Percentiles rank a stretch among this genome's conserved stretches.
Conservation (phyloP, 2,329 filamentous ascomycete genomes). For the Cercospora sojina region DNA sequence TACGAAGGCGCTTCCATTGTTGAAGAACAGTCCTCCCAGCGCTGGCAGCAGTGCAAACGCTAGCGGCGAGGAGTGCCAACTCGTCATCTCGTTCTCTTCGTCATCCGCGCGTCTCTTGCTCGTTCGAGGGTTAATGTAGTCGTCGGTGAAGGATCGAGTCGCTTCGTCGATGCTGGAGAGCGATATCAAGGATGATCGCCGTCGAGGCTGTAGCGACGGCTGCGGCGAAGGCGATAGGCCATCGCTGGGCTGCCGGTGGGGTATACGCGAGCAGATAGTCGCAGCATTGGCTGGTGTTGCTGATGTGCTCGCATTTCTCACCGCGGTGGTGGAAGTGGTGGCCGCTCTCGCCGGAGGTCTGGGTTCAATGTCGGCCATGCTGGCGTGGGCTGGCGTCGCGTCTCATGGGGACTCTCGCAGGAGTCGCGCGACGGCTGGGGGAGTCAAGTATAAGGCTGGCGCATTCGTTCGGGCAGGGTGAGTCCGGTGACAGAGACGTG, state of each 20-base stretch:
- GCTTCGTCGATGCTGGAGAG: constrained; percentile 70
- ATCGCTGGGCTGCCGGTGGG: constrained; percentile 23
- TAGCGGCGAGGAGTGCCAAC: constrained; percentile 78
- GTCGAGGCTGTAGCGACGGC: constrained; percentile 44
- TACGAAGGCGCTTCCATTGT: constrained; percentile 77
- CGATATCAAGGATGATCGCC: constrained; percentile 76
- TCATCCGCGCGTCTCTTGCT: constrained; percentile 37
- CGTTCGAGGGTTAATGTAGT: constrained; percentile 58
- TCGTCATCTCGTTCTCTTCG: constrained; percentile 56
- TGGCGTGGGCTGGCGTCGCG: constrained; percentile 9
- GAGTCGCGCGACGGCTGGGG: background rate
- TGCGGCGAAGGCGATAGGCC: constrained; percentile 26
- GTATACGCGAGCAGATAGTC: constrained; percentile 25
- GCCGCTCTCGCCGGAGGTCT: background rate
- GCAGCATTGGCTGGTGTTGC: constrained; percentile 17
- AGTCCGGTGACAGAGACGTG: background rate
- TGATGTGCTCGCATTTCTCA: background rate
- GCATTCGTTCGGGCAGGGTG: background rate
- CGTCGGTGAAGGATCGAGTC: constrained; percentile 65
- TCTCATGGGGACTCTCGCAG: constrained; percentile 2
- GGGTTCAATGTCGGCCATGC: constrained; percentile 13
- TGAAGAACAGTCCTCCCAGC: constrained; percentile 78
- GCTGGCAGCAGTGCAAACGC: constrained; percentile 82
- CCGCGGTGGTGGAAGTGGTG: constrained; percentile 11
- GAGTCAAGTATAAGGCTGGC: background rate